Base-by-base conservation (phyloP, 345 rosid species). In the Aurinia saxatilis region DNA sequence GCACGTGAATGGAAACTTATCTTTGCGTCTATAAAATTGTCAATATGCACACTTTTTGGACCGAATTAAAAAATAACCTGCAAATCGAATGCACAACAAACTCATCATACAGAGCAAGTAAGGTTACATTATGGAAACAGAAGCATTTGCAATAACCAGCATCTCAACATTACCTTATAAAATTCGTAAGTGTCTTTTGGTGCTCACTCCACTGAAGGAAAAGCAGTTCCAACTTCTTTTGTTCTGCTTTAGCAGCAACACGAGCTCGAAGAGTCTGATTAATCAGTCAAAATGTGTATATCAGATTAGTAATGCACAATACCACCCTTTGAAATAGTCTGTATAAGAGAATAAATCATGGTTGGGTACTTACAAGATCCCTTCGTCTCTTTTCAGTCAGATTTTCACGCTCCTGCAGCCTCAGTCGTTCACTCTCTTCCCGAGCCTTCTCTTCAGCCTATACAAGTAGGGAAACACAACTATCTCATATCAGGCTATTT, bases 21-120 rank as follows among this genome's bases (percentile, higher is more conserved):
- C 92, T 87, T 83, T 67, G 86, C 78, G 80, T 80, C 83, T 83
- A 85, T 77, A 87, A 87, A 87, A 90, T 80, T 89, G 91, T 85
- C 90, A 87, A 87, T 87, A 87, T 85, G 91, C 87, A 93, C 81
- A 90, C 97, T 85, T 81, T 80, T 27, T 3, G 85, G 96, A 93
- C 99, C 91, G 83, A 84, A 92, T 81, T 79, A 81, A 86, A 90
- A 90, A 84, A 75, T 86, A 93, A 93, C 95, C 97, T 93, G 99
- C 96, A 77, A 45, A 45, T 34, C n/a, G 33, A 25, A 57, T 63
- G 36, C 25, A 42, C 6, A 19, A 44, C 38, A 73, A 46, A 25
- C 10, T 56, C 52, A 23, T n/a, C 31, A 41, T 33, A 39, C 41
- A 70, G 40, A 55, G 41, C 5, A 33, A 38, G 25, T 25, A 57